Evolutionary conservation across 176 grass and related monocot genomes (phyloP), one percentile per base, ranked within the genome.

Genomic region (Triticum monococcum): DNA sequence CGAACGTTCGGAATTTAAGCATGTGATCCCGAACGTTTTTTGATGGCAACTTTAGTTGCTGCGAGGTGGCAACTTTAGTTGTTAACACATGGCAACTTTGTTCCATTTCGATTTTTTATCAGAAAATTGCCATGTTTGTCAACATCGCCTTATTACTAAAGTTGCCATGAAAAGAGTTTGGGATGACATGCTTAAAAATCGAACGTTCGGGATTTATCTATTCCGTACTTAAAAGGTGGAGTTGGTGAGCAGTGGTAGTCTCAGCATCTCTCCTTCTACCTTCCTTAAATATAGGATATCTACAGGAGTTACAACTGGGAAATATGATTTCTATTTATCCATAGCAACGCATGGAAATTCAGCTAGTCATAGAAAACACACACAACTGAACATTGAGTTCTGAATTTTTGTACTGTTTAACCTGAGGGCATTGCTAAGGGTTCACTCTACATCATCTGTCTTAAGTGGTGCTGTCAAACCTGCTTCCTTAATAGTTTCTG

Each of bases 221-320:
- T n/a, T n/a, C n/a, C n/a, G n/a, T 75, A 31, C 43, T 28, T 30
- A 20, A 31, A 30, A 25, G 23, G 48, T 9, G 13, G 23, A 48
- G 72, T 74, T 75, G 41, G 23, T 50, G 72, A 75, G 72, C 26
- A 12, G 25, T 76, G 73, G 14, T 54, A 76, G 20, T 45, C 45
- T 76, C 45, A 54, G 25, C 25, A 76, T 76, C 43, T 32, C 25
- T 52, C 24, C 73, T 77, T 77, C 46, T 6, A 77, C 45, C 74
- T 33, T 31, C 9, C 74, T 77, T 54, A 28, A 77, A 56, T 54
- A 77, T 56, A 77, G 46, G 48, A 77, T 33, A 77, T 54, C 74
- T 77, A 20, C 28, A 54, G 9, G 17, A 77, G 45, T 77, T 56
- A 77, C 74, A 77, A 54, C 26, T 56, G 46, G 25, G 46, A 56